These are phyloP conservation scores for Sporothrix dimorphospora DNA, from an alignment of 2,329 filamentous ascomycete genomes.

Conservation along the genomic window DNA sequence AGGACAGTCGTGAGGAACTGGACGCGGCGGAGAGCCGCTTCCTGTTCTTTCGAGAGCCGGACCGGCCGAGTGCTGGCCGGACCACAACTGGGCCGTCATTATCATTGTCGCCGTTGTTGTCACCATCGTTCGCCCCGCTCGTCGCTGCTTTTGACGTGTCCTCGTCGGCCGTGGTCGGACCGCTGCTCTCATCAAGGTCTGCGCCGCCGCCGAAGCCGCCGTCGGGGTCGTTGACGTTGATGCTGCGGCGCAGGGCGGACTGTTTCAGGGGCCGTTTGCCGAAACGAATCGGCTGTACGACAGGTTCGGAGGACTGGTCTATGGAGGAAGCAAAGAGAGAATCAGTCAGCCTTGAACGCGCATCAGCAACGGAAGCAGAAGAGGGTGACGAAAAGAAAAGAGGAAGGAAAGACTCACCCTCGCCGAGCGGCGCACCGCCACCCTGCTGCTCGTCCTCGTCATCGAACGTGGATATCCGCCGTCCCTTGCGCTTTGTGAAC, in stretches of 20 bases:
- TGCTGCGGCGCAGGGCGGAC: conserved; percentile 60
- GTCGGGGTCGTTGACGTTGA: conserved; percentile 50
- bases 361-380: conserved; percentile 38
- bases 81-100: conserved; percentile 54
- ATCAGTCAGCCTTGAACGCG: conserved; percentile 26
- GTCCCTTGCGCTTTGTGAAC: conserved; percentile 69
- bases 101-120: conserved; percentile 48
- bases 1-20: conserved; percentile 66
- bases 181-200: not conserved
- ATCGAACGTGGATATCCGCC: conserved; percentile 73
- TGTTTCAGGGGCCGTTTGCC: conserved; percentile 59
- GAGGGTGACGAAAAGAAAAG: conserved; percentile 27
- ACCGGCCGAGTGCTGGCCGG: conserved; percentile 52
- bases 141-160: not conserved
- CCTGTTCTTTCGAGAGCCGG: conserved; percentile 62
- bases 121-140: not conserved
- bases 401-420: conserved; percentile 40
- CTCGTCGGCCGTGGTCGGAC: conserved; percentile 8
- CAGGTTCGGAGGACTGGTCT: conserved; percentile 41
- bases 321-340: conserved; percentile 32
- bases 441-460: conserved; percentile 58
- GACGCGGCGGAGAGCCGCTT: conserved; percentile 58
- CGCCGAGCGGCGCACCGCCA: conserved; percentile 32
- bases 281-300: conserved; percentile 49
- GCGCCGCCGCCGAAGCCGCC: conserved; percentile 24